phyloP scores from a whole-genome alignment of 805 yeast species.

The Scheffersomyces ergatensis region DNA sequence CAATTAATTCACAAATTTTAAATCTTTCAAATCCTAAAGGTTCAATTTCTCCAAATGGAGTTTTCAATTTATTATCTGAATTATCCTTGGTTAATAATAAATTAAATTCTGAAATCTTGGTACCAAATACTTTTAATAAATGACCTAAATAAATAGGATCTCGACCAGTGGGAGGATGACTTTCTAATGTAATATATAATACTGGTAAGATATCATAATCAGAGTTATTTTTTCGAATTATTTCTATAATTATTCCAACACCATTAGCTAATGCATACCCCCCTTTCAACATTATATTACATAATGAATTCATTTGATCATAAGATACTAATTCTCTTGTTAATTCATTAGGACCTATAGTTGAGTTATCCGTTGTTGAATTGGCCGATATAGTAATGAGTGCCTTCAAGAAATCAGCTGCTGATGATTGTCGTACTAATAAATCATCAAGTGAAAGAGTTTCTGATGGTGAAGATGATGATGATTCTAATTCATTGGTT shows the following conservation, averaged over 20 bases:
- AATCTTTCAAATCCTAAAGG: constrained; percentile 47
- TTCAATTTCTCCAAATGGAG: constrained; percentile 36
- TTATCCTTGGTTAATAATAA: constrained; percentile 23
- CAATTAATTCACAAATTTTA: constrained; percentile 45
- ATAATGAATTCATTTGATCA: constrained; percentile 32
- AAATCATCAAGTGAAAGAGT: constrained; percentile 8
- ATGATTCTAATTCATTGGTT: constrained; percentile 2
- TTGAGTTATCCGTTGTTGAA: constrained; percentile 43
- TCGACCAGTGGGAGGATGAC: constrained; percentile 47
- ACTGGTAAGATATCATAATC: constrained; percentile 46
- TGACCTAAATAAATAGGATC: constrained; percentile 47
- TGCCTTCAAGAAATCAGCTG: constrained; percentile 46
- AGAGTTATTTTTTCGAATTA: constrained; percentile 44
- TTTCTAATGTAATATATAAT: constrained; percentile 41
- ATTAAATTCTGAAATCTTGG: constrained; percentile 35
- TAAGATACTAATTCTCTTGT: constrained; percentile 42
- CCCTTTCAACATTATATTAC: constrained; percentile 43
- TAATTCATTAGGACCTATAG: constrained; percentile 46
- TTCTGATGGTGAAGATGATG: constrained; percentile 9
- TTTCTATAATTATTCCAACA: constrained; percentile 47
- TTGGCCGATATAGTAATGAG: constrained; percentile 46
- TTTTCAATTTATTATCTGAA: constrained; percentile 15
- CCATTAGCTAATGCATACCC: constrained; percentile 47
- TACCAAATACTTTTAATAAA: constrained; percentile 38
- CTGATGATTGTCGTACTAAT: constrained; percentile 36